phyloP scores from a whole-genome alignment of 164 flowering plant species.

The Berberis vulgaris region DNA sequence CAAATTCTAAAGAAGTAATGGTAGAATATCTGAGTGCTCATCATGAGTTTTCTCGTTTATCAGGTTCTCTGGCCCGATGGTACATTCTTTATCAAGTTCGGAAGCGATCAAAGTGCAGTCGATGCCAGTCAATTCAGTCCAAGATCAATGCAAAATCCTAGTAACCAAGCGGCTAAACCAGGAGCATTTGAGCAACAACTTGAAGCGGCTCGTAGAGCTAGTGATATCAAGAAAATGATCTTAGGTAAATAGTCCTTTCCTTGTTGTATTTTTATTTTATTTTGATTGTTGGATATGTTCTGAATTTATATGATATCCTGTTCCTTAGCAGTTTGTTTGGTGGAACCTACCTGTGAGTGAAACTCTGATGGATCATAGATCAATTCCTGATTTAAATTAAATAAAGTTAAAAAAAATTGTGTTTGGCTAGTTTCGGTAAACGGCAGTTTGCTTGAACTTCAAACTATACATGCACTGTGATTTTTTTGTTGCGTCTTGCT shows the following conservation, averaged over 20 bases:
- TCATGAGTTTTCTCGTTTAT: constrained; percentile 6
- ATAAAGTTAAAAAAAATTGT: too few species aligned
- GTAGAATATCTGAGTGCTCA: neutral
- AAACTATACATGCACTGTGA: too few species aligned
- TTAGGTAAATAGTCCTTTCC: constrained; percentile 43
- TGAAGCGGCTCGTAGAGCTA: constrained; percentile 92
- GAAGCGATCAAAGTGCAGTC: constrained; percentile 11
- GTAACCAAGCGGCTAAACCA: constrained; percentile 26
- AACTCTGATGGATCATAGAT: too few species aligned
- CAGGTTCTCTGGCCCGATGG: constrained; percentile 96
- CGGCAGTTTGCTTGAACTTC: too few species aligned
- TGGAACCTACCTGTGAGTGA: too few species aligned
- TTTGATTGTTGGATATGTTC: neutral
- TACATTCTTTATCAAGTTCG: constrained; percentile 51
- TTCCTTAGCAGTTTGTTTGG: too few species aligned
- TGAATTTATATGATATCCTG: too few species aligned
- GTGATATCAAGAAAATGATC: constrained; percentile 77
- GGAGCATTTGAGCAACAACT: constrained; percentile 78
- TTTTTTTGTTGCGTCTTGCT: too few species aligned
- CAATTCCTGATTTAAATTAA: too few species aligned
- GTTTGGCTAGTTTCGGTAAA: too few species aligned
- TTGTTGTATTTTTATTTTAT: neutral
- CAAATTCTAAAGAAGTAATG: neutral
- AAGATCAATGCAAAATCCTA: constrained; percentile 21
- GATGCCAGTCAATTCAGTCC: constrained; percentile 19